Evolutionary conservation across 2,329 filamentous ascomycete genomes (phyloP).

Genomic region (Hypoxylon sp.): DNA sequence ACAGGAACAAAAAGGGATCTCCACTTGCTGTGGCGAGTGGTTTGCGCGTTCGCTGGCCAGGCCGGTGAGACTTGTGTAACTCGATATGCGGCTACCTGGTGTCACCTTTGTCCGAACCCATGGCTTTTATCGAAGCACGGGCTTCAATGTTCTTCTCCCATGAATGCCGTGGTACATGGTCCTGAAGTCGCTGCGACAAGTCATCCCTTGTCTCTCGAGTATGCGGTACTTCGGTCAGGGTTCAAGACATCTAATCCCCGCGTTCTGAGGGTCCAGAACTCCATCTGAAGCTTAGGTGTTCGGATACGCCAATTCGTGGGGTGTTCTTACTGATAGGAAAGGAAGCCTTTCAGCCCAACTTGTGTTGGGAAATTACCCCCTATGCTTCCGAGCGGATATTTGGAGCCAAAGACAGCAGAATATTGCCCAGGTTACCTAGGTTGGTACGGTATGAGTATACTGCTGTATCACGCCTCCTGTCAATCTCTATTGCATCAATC

Average conservation of each 20-base stretch:
- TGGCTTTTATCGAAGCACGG: too few relatives aligned
- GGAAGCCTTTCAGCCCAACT: slow-evolving; percentile 1
- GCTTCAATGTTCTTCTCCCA: slow-evolving; percentile 3
- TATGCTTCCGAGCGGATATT: neutral
- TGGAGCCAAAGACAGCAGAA: too few relatives aligned
- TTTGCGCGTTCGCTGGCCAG: slow-evolving; percentile 29
- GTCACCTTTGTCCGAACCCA: slow-evolving; percentile 13
- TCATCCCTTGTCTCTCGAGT: slow-evolving; percentile 10
- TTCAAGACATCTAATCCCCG: slow-evolving; percentile 5
- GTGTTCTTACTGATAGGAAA: slow-evolving; percentile 12
- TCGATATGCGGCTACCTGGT: slow-evolving; percentile 32
- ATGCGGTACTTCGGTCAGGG: slow-evolving; percentile 22
- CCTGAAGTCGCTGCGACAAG: slow-evolving; percentile 21
- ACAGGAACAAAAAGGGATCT: neutral
- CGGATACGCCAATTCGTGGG: slow-evolving; percentile 5
- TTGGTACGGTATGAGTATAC: too few relatives aligned
- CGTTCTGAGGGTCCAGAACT: slow-evolving; percentile 6
- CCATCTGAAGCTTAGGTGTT: too few relatives aligned
- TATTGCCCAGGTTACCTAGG: too few relatives aligned
- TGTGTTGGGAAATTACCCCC: neutral
- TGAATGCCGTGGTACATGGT: slow-evolving; percentile 22
- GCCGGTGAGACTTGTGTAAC: slow-evolving; percentile 15
- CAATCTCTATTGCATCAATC: too few relatives aligned
- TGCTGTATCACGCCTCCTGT: too few relatives aligned
- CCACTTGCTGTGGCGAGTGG: slow-evolving; percentile 36